Base-by-base conservation (phyloP, 352 stramenopile genomes). In the Globisporangium spiculum region DNA sequence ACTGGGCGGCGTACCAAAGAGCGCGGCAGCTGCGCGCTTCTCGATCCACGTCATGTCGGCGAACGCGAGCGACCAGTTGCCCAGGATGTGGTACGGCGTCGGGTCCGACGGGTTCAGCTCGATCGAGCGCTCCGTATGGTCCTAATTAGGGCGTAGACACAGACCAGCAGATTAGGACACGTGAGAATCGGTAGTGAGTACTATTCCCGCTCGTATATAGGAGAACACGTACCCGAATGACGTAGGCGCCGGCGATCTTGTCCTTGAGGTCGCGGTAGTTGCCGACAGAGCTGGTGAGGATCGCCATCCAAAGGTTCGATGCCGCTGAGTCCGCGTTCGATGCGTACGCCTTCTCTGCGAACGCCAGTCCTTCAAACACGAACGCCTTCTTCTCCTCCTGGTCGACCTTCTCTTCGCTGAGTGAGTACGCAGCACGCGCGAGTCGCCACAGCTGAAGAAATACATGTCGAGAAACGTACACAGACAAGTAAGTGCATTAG, bases 21-120 rank as follows among this genome's bases (percentile, higher is more conserved):
- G 74, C 60, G 76, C 80, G 22, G 86, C 69, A 12, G 86, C 84
- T 4, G 86, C 84, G 1, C 76, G 71, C 63, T 89, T 88, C 65
- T 93, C 86, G 63, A 92, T 81, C 86, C 86, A 93, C 52, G 78
- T 83, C 70, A 93, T 85, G 63, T 91, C 81, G 12, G 86, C 83
- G 60, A 93, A 89, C n/a, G 85, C 83, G 22, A 92, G 76, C 63
- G 83, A 90, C 85, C 85, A 93, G 41, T 90, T 83, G 6, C 83
- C 85, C 41, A 93, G 67, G 32, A 93, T 90, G 60, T 91, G 86
- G 73, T 90, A 77, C 26, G 73, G 82, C 3, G 78, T 89, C 14
- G 83, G 72, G 63, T 92, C 81, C 5, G 66, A 75, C 22, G 83
- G 80, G 64, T 93, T 81, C 41, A 93, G 64, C 53, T 91, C 83